These are phyloP conservation scores for Globisporangium cylindrosporum DNA, from an alignment of 352 stramenopile species.

Conservation along the genomic window DNA sequence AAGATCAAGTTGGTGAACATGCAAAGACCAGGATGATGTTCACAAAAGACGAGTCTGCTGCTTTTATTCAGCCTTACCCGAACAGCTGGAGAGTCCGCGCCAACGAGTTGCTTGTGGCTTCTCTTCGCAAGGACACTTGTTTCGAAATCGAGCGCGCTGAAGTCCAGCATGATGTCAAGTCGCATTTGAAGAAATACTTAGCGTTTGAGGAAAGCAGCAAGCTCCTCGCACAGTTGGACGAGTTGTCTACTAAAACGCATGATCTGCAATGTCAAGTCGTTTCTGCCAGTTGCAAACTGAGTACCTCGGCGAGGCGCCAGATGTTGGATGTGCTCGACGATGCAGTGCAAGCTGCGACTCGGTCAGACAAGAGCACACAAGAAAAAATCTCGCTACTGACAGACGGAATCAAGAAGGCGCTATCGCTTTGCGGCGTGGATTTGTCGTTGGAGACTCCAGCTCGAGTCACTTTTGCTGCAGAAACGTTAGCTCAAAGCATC, in stretches of 20 bases:
- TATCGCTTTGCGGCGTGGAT: constrained; percentile 5
- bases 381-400: constrained; percentile 3
- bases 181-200: constrained; percentile 28
- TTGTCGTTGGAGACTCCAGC: background rate
- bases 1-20: background rate
- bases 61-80: background rate
- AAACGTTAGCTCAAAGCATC: background rate
- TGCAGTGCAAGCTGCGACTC: constrained; percentile 3
- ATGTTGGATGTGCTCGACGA: constrained; percentile 31
- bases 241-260: constrained; percentile 26
- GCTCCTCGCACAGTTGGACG: constrained; percentile 21
- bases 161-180: constrained; percentile 18
- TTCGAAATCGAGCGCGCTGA: constrained; percentile 22
- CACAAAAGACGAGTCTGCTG: background rate
- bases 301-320: constrained; percentile 20
- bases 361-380: constrained; percentile 5
- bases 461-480: constrained; percentile 1
- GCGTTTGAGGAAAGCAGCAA: constrained; percentile 23
- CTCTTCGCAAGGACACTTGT: constrained; percentile 25
- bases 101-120: constrained; percentile 34
- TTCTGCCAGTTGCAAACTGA: constrained; percentile 20
- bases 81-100: constrained; percentile 26
- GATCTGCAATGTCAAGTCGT: constrained; percentile 37
- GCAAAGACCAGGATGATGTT: background rate
- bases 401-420: constrained; percentile 11